A percentile compares a stretch with the other conserved stretches of the same genome.
phyloP scores from a whole-genome alignment of 2,329 filamentous ascomycete genomes.

The Xylariomycetidae sp. region DNA sequence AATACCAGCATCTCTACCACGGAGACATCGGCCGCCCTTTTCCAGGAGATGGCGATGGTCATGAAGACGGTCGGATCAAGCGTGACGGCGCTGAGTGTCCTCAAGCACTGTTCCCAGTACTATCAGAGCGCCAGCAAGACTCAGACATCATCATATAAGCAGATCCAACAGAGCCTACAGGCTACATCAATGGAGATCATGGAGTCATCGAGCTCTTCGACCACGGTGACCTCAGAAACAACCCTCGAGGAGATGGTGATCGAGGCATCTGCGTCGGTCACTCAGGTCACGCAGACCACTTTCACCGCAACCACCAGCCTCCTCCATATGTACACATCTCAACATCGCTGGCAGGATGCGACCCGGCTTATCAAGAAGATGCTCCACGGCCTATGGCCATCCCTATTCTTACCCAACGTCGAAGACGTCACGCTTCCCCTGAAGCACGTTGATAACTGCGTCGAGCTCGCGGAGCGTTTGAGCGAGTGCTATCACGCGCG shows the following conservation, averaged over 20 bases:
- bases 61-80: constrained; percentile 42
- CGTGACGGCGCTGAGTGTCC: constrained; percentile 40
- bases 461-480: constrained; percentile 42
- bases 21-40: constrained; percentile 31
- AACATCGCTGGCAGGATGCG: constrained; percentile 42
- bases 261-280: constrained; percentile 33
- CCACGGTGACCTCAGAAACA: constrained; percentile 34
- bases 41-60: constrained; percentile 36
- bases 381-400: constrained; percentile 40
- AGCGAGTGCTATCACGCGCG: constrained; percentile 39
- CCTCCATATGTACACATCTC: constrained; percentile 35
- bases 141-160: constrained; percentile 29
- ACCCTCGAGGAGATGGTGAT: constrained; percentile 39
- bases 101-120: constrained; percentile 35
- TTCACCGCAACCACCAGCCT: constrained; percentile 37
- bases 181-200: constrained; percentile 38
- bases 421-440: constrained; percentile 38
- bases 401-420: constrained; percentile 38
- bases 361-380: constrained; percentile 40
- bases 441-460: constrained; percentile 37
- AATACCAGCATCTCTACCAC: constrained; percentile 35
- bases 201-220: constrained; percentile 30
- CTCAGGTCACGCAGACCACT: constrained; percentile 33
- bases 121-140: constrained; percentile 32
- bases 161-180: constrained; percentile 38